phyloP scores from a whole-genome alignment of 208 protist species.

The Trypanosoma platydactyli region DNA sequence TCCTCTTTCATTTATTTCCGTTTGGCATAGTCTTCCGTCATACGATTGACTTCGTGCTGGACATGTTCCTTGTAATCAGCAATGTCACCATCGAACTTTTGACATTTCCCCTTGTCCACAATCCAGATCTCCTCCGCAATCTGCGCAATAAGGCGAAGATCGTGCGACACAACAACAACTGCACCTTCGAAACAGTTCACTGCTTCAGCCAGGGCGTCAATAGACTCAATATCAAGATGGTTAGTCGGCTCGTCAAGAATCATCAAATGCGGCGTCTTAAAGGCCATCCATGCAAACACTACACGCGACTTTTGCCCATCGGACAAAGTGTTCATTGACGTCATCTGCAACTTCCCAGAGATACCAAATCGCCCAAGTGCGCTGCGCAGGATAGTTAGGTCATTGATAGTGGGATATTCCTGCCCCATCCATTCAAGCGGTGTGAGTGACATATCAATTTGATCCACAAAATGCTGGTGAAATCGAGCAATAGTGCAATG shows the following conservation, averaged over 20 bases:
- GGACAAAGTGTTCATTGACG: constrained; percentile 91
- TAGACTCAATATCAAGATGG: constrained; percentile 97
- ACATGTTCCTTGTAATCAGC: constrained; percentile 93
- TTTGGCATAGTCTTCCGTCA: constrained; percentile 71
- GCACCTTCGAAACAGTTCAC: constrained; percentile 93
- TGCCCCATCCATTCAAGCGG: constrained; percentile 95
- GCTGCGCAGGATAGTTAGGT: constrained; percentile 87
- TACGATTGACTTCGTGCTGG: constrained; percentile 78
- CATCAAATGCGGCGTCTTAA: constrained; percentile 94
- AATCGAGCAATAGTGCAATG: constrained; percentile 95
- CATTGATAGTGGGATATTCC: constrained; percentile 90
- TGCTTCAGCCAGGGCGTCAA: constrained; percentile 94
- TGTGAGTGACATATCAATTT: constrained; percentile 92
- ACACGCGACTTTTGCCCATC: constrained; percentile 98
- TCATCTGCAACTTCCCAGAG: constrained; percentile 87
- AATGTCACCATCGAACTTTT: constrained; percentile 89
- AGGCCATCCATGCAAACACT: constrained; percentile 95
- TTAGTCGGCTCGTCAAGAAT: constrained; percentile 98
- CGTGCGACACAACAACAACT: constrained; percentile 96
- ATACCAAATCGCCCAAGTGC: constrained; percentile 95
- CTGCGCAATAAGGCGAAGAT: constrained; percentile 95
- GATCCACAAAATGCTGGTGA: constrained; percentile 96
- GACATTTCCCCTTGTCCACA: constrained; percentile 87
- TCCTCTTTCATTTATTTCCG: constrained; percentile 22
- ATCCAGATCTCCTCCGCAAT: constrained; percentile 97